These are phyloP conservation scores for Colletotrichum viniferum DNA, from an alignment of 2,329 filamentous ascomycete species.

Conservation along the genomic window DNA sequence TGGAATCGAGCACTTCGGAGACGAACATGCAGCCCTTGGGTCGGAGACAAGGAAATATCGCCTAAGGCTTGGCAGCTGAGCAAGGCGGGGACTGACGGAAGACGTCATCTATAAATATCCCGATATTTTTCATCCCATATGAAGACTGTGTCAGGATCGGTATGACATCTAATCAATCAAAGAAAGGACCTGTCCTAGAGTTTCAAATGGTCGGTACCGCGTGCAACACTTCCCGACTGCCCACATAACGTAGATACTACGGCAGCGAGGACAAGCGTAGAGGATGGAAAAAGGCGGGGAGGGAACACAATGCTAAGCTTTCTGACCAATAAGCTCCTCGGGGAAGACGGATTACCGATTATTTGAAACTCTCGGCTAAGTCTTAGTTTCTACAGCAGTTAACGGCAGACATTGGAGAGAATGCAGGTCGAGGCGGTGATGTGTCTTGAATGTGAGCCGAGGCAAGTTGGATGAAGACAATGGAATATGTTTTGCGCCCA, in stretches of 20 bases:
- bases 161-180: neutral
- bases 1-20: neutral
- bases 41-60: neutral
- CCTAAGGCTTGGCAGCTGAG: neutral
- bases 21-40: neutral
- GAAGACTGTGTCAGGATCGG: neutral
- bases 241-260: neutral
- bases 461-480: neutral
- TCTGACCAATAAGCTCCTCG: neutral
- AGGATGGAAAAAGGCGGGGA: neutral
- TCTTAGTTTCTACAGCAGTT: neutral
- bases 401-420: neutral
- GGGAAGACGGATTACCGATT: neutral
- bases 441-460: neutral
- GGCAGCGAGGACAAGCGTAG: neutral
- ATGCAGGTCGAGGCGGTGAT: neutral
- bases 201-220: neutral
- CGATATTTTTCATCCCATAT: neutral
- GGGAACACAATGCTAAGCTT: neutral
- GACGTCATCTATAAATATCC: neutral
- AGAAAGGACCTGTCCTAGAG: neutral
- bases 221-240: neutral
- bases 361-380: neutral
- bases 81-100: neutral
- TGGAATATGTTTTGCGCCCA: accelerated